A percentile compares a stretch with the other conserved stretches of the same genome.
Conservation (phyloP, 2,329 filamentous ascomycete genomes). For the Zasmidium angulare region DNA sequence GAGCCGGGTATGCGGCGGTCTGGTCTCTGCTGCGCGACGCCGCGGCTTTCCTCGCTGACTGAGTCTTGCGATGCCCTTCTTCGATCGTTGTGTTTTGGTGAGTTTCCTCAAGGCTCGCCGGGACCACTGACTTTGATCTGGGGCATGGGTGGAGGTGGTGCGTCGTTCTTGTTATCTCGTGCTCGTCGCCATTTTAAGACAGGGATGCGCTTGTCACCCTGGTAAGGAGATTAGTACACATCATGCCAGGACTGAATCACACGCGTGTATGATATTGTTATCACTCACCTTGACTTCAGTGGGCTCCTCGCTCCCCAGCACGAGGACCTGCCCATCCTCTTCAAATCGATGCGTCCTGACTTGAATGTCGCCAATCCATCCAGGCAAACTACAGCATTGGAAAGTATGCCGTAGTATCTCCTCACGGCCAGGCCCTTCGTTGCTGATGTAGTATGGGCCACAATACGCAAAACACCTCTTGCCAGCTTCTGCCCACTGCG, state of each 20-base stretch:
- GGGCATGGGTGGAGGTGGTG: slow-evolving; percentile 37
- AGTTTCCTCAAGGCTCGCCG: slow-evolving; percentile 34
- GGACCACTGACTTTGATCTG: slow-evolving; percentile 41
- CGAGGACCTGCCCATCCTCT: slow-evolving; percentile 39
- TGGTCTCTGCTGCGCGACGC: not conserved
- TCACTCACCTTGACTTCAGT: slow-evolving; percentile 38
- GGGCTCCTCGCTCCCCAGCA: slow-evolving; percentile 39
- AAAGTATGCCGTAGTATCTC: slow-evolving; percentile 39
- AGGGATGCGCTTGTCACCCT: slow-evolving; percentile 39
- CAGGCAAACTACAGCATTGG: slow-evolving; percentile 39
- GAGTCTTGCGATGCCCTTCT: not conserved
- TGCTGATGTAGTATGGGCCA: slow-evolving; percentile 40
- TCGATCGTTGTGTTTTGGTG: not conserved
- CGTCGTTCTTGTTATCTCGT: slow-evolving; percentile 32
- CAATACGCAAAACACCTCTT: slow-evolving; percentile 39
- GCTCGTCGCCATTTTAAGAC: slow-evolving; percentile 39
- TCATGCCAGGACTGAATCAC: too few species aligned
- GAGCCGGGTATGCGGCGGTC: not conserved
- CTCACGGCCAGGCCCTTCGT: slow-evolving; percentile 35
- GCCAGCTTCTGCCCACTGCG: slow-evolving; percentile 41
- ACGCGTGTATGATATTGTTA: not conserved
- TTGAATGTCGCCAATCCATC: slow-evolving; percentile 41
- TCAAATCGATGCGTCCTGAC: slow-evolving; percentile 39
- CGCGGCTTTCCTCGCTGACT: not conserved
- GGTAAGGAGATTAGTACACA: slow-evolving; percentile 1